phyloP scores from a whole-genome alignment of 306 rosid genomes.

The Rosa rugosa region DNA sequence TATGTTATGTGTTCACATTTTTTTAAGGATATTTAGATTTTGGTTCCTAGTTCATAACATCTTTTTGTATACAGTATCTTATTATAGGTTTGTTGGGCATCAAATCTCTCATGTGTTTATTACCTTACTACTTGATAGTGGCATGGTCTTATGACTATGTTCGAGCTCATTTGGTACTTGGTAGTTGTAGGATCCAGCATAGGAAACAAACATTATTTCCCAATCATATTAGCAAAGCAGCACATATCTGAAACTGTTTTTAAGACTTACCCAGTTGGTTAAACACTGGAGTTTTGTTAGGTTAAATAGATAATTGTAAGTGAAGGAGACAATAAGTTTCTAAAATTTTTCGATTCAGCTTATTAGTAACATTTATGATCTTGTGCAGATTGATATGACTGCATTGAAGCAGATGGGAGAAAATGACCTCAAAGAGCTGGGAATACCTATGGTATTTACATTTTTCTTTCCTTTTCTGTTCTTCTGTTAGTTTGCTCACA shows the following conservation, averaged over 20 bases:
- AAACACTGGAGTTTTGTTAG: slow-evolving; percentile 4
- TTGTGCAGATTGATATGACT: slow-evolving; percentile 82
- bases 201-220: neutral
- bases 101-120: neutral
- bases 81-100: neutral
- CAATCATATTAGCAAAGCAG: neutral
- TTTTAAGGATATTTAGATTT: neutral
- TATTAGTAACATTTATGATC: slow-evolving; percentile 13
- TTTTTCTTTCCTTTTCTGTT: slow-evolving; percentile 13
- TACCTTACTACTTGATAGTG: neutral
- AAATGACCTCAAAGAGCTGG: slow-evolving; percentile 91
- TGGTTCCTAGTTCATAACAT: neutral
- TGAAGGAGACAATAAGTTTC: neutral
- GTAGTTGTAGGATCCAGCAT: neutral
- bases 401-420: slow-evolving; percentile 97
- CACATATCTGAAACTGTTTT: no score
- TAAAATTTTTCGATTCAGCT: neutral
- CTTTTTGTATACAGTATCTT: neutral
- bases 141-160: neutral
- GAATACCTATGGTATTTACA: slow-evolving; percentile 85
- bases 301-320: neutral
- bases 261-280: slow-evolving; percentile 1
- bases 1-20: neutral
- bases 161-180: neutral
- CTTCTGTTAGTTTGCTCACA: neutral